phyloP scores from a whole-genome alignment of 2,329 filamentous ascomycete species.

The Cordyceps javanica region DNA sequence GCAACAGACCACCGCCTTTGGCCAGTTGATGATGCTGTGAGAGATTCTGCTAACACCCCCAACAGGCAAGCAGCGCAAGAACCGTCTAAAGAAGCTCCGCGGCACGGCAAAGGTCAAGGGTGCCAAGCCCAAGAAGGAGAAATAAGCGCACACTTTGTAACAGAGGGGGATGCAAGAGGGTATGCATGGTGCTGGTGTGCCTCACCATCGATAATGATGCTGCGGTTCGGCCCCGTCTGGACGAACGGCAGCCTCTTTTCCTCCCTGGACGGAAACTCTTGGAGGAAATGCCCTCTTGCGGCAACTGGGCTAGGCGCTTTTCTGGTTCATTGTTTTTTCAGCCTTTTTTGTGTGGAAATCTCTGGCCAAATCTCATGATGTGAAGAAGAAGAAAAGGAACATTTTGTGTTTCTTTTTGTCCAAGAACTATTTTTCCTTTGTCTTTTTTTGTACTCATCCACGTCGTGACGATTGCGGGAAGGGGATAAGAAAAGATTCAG shows the following conservation, averaged over 20 bases:
- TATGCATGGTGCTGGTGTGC: background rate
- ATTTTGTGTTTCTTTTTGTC: background rate
- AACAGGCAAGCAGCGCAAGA: conserved; percentile 99
- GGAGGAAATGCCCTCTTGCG: background rate
- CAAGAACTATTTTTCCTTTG: conserved; percentile 4
- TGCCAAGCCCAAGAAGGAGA: conserved; percentile 89
- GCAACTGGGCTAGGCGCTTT: background rate
- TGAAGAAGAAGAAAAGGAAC: no score
- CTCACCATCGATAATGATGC: no score
- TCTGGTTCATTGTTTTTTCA: conserved; percentile 8
- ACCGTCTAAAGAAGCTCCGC: conserved; percentile 97
- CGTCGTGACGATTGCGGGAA: background rate
- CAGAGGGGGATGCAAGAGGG: conserved; percentile 8
- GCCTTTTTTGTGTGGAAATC: background rate
- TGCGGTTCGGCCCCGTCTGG: background rate
- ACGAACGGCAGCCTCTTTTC: background rate
- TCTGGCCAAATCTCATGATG: conserved; percentile 6
- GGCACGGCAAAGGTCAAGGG: conserved; percentile 98
- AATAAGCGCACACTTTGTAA: conserved; percentile 51
- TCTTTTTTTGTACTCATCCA: conserved; percentile 1
- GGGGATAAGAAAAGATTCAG: background rate
- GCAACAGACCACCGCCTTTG: no score
- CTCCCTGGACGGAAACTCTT: background rate
- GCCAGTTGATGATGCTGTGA: background rate
- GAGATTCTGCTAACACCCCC: conserved; percentile 19